These are phyloP conservation scores for Oropetium thomaeum DNA, from an alignment of 176 grass and related monocot genomes.

Conservation along the genomic window DNA sequence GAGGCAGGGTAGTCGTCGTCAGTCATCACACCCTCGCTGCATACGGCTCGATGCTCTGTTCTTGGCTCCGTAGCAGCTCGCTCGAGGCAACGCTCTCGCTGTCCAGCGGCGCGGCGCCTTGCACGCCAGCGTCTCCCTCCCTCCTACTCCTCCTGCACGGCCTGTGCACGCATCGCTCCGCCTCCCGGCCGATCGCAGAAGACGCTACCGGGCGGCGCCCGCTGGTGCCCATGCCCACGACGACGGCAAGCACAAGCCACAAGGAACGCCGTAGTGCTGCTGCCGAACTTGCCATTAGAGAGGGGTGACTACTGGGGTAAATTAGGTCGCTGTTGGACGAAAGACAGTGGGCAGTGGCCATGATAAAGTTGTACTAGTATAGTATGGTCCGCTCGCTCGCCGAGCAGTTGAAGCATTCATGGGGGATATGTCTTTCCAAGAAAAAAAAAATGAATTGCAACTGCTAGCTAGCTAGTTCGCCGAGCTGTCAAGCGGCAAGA, in stretches of 20 bases:
- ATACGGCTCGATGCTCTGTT: neutral
- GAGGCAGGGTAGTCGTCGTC: constrained; percentile 25
- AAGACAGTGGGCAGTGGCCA: neutral
- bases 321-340: neutral
- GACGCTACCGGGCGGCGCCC: neutral
- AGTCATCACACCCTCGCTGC: constrained; percentile 22
- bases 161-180: constrained; percentile 11
- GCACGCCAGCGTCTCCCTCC: constrained; percentile 25
- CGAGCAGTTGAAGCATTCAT: neutral
- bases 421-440: too few relatives aligned
- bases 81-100: neutral
- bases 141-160: neutral
- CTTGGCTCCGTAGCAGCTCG: neutral
- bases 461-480: too few relatives aligned
- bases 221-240: neutral
- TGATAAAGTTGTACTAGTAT: too few relatives aligned
- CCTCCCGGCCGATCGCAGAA: too few relatives aligned
- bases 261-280: neutral
- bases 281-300: neutral
- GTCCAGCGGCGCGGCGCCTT: neutral
- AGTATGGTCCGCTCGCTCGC: neutral
- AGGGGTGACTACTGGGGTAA: too few relatives aligned
- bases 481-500: too few relatives aligned
- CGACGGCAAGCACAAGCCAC: neutral
- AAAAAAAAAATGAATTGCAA: too few relatives aligned